A percentile compares a stretch with the other conserved stretches of the same genome.
These are phyloP conservation scores for Penicillium coprophilum DNA, from an alignment of 495 filamentous ascomycete species.

Conservation along the genomic window DNA sequence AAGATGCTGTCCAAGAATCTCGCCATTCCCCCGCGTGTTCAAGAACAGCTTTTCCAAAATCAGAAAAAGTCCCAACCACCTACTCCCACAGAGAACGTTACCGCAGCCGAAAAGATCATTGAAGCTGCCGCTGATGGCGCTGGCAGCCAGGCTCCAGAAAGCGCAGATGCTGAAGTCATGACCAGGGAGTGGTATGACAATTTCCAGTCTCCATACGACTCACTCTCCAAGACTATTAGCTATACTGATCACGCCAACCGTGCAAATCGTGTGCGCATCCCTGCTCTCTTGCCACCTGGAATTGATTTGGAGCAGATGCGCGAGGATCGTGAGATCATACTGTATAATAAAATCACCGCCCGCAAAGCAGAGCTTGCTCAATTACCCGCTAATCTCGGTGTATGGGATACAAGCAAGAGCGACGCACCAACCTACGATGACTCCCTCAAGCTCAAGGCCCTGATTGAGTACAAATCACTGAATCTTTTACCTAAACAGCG, in stretches of 20 bases:
- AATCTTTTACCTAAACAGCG: constrained; percentile 82
- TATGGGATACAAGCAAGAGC: constrained; percentile 74
- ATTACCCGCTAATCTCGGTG: constrained; percentile 75
- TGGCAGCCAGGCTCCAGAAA: constrained; percentile 36
- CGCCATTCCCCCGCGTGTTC: constrained; percentile 68
- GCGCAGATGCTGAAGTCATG: constrained; percentile 28
- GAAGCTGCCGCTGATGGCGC: constrained; percentile 47
- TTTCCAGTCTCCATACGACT: constrained; percentile 65
- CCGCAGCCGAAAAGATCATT: constrained; percentile 52
- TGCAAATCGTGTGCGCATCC: constrained; percentile 70
- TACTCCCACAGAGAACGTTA: constrained; percentile 55
- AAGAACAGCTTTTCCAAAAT: constrained; percentile 72
- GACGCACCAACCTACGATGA: constrained; percentile 73
- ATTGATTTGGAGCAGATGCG: constrained; percentile 73
- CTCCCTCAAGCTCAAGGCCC: constrained; percentile 78
- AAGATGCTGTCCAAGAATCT: constrained; percentile 78
- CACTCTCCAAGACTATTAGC: constrained; percentile 59
- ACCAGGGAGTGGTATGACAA: constrained; percentile 55
- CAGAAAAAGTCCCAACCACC: constrained; percentile 60
- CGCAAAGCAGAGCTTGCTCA: constrained; percentile 79
- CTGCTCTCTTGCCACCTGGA: constrained; percentile 85
- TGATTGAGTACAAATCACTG: constrained; percentile 91
- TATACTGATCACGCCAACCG: constrained; percentile 76
- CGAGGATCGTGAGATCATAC: constrained; percentile 79
- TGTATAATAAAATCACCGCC: constrained; percentile 84